Evolutionary conservation across 495 filamentous ascomycete genomes (phyloP).

Genomic region (Staphylotrichum tortipilum): DNA sequence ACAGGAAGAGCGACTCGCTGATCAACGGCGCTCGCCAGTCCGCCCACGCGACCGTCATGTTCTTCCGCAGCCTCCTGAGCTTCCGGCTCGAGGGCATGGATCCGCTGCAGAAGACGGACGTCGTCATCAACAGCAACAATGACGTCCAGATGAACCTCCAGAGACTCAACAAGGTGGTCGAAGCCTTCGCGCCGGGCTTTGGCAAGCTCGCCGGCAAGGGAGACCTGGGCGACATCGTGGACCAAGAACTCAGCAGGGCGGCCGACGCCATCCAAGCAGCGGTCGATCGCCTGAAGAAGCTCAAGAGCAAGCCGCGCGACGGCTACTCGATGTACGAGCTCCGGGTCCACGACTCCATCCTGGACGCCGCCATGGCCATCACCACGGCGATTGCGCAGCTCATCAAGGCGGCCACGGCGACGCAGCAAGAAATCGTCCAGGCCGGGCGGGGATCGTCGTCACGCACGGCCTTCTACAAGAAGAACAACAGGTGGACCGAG

Average conservation of each 20-base stretch:
- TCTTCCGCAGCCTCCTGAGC: slow-evolving; percentile 90
- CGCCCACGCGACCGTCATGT: slow-evolving; percentile 81
- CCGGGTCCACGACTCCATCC: slow-evolving; percentile 85
- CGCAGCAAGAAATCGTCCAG: slow-evolving; percentile 95
- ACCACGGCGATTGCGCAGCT: slow-evolving; percentile 94
- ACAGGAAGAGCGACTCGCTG: slow-evolving; percentile 82
- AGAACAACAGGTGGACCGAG: slow-evolving; percentile 95
- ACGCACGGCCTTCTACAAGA: slow-evolving; percentile 97
- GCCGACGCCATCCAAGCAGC: slow-evolving; percentile 92
- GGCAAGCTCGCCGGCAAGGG: slow-evolving; percentile 71
- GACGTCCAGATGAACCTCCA: slow-evolving; percentile 90
- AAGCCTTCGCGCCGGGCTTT: slow-evolving; percentile 79
- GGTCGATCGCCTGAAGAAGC: slow-evolving; percentile 74
- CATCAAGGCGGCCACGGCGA: slow-evolving; percentile 90
- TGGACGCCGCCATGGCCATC: slow-evolving; percentile 89
- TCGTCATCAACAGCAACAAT: slow-evolving; percentile 92
- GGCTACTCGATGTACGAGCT: slow-evolving; percentile 96
- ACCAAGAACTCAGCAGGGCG: slow-evolving; percentile 85
- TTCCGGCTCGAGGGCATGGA: slow-evolving; percentile 88
- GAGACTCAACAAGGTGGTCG: slow-evolving; percentile 81
- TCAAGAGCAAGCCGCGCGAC: slow-evolving; percentile 88
- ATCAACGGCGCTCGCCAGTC: slow-evolving; percentile 73
- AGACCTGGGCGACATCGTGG: slow-evolving; percentile 88
- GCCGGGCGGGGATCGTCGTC: slow-evolving; percentile 84
- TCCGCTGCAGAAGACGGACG: slow-evolving; percentile 78